Evolutionary conservation across 192 early-diverging fungal species (phyloP), one percentile per base, ranked within the genome.

Genomic region (Coemansia aciculifera): DNA sequence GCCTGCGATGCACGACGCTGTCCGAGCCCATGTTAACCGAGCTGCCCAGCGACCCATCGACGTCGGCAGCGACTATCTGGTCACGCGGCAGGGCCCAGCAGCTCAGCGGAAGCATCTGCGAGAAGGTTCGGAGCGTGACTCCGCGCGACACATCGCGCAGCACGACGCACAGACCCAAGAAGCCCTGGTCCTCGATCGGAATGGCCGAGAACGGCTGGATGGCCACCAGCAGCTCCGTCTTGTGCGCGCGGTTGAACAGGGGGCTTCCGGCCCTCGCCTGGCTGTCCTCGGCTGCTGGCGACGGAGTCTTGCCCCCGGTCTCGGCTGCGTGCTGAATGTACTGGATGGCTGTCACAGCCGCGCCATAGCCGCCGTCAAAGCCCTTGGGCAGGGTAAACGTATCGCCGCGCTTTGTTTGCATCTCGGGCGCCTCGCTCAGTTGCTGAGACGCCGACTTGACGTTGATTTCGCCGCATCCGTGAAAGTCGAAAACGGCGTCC

Each of bases 101-200:
- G 61, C 68, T 74, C 61, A 84, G 71, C 1, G 81, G 81, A 4
- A 84, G 81, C 81, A 84, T 84, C 72, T 84, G 81, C 32, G 81
- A 84, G 64, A 84, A 84, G 43, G 81, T 79, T 43, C 72, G 67
- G 52, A 79, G 72, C n/a, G 75, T 78, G 19, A 72, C 9, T 19
- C 69, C 62, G 51, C 80, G 80, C 39, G 59, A 24, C 31, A 66
- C 65, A 19, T 83, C 80, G 48, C 75, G 75, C 66, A 83, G 72
- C 56, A 83, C 72, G 15, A 71, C 74, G 59, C 77, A 79, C 24
- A 79, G 74, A 5, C 73, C 49, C 36, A 79, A 34, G 64, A 76
- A 84, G 17, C 63, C 69, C 62, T 79, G 73, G 40, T 84, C 81
- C 66, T 83, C 81, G 59, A 79, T 79, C 9, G 81, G 81, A 29